phyloP scores from a whole-genome alignment of 1,284 basidiomycete genomes.

The Moesziomyces sp. region DNA sequence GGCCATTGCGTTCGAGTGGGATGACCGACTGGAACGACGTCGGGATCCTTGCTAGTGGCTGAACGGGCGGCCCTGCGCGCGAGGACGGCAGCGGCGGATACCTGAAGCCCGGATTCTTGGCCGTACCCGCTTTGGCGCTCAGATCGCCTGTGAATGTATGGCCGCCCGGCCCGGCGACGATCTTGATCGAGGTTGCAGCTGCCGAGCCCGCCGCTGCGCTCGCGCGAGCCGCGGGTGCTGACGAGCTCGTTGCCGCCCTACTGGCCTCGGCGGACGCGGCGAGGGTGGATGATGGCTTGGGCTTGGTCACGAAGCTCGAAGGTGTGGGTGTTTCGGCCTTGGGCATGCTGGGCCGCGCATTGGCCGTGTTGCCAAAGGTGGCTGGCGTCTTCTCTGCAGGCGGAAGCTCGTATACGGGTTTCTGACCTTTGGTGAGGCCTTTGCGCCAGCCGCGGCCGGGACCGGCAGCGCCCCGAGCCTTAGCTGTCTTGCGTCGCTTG shows the following conservation, averaged over 20 bases:
- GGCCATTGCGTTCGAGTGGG: slow-evolving; percentile 44
- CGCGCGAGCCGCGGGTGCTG: neutral
- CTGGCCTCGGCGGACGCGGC: neutral
- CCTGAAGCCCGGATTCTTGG: slow-evolving; percentile 50
- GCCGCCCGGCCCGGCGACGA: slow-evolving; percentile 27
- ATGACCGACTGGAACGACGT: slow-evolving; percentile 46
- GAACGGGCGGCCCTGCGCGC: slow-evolving; percentile 44
- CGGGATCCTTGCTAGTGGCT: slow-evolving; percentile 53
- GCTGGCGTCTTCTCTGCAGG: slow-evolving; percentile 44
- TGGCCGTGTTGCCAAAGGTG: slow-evolving; percentile 33
- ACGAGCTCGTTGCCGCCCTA: neutral
- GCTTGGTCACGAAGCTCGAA: slow-evolving; percentile 4
- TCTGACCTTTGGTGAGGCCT: slow-evolving; percentile 64
- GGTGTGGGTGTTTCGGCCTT: slow-evolving; percentile 27
- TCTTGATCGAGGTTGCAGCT: slow-evolving; percentile 28
- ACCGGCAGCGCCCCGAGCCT: slow-evolving; percentile 63
- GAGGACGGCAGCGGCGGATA: slow-evolving; percentile 52
- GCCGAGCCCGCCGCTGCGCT: neutral
- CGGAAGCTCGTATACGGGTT: slow-evolving; percentile 61
- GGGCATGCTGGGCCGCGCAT: slow-evolving; percentile 20
- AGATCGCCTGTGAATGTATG: slow-evolving; percentile 39
- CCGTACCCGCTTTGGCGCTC: slow-evolving; percentile 36
- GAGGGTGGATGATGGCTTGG: slow-evolving; percentile 12
- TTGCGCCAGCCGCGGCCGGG: slow-evolving; percentile 65
- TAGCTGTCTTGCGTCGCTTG: slow-evolving; percentile 62